Evolutionary conservation across 441 rosid genomes (phyloP).

Genomic region (Arabidopsis lyrata): DNA sequence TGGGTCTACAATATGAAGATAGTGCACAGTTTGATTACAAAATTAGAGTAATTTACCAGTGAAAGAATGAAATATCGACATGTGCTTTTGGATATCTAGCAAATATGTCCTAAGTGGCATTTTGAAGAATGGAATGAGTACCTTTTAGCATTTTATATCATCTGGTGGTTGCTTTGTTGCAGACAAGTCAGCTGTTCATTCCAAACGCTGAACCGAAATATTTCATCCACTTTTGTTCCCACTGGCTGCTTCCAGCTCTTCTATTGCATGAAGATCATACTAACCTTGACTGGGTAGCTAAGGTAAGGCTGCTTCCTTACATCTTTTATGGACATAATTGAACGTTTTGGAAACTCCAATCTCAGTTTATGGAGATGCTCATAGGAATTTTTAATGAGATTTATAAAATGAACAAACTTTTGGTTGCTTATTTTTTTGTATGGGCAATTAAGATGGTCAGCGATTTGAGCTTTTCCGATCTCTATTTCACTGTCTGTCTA

Average conservation of each 20-base stretch:
- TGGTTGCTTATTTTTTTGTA: slow-evolving; percentile 23
- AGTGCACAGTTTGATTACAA: slow-evolving; percentile 12
- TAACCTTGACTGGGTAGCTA: slow-evolving; percentile 80
- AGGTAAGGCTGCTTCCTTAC: slow-evolving; percentile 56
- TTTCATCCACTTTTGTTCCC: slow-evolving; percentile 88
- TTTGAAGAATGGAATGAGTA: slow-evolving; percentile 29
- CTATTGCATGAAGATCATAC: slow-evolving; percentile 67
- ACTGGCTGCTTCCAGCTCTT: slow-evolving; percentile 97
- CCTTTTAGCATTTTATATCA: slow-evolving; percentile 23
- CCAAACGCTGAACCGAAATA: slow-evolving; percentile 72
- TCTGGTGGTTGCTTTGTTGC: slow-evolving; percentile 44
- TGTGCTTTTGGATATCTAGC: slow-evolving; percentile 24
- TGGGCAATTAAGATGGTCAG: slow-evolving; percentile 25
- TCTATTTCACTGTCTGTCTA: slow-evolving; percentile 28
- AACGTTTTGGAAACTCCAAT: slow-evolving; percentile 16
- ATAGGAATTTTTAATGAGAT: background rate
- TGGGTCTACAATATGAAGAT: slow-evolving; percentile 18
- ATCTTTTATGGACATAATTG: slow-evolving; percentile 22
- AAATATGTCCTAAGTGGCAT: slow-evolving; percentile 25
- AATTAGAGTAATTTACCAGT: slow-evolving; percentile 20
- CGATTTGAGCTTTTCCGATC: slow-evolving; percentile 6
- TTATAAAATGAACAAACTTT: background rate
- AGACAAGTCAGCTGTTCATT: slow-evolving; percentile 79
- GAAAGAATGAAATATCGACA: slow-evolving; percentile 22
- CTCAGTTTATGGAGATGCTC: slow-evolving; percentile 19